These are phyloP conservation scores for Plenodomus lindquistii DNA, from an alignment of 2,329 filamentous ascomycete species.

Conservation along the genomic window DNA sequence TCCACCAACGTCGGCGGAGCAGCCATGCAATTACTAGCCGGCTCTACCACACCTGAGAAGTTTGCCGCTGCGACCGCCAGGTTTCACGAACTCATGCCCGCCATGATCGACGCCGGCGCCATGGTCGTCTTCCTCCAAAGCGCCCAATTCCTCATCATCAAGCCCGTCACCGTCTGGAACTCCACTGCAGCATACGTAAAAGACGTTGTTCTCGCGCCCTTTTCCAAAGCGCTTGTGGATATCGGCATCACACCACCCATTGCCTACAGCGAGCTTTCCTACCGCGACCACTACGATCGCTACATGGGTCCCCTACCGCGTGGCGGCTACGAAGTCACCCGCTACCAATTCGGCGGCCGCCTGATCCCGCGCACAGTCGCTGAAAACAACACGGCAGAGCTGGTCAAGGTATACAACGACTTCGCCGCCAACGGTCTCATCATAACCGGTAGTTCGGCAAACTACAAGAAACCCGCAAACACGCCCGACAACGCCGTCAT, in stretches of 20 bases:
- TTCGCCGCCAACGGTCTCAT: slow-evolving; percentile 18
- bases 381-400: slow-evolving; percentile 17
- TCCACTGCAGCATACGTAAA: slow-evolving; percentile 16
- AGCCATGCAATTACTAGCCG: slow-evolving; percentile 22
- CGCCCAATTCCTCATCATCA: slow-evolving; percentile 12
- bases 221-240: slow-evolving; percentile 18
- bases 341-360: slow-evolving; percentile 26
- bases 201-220: slow-evolving; percentile 27
- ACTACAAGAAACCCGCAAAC: slow-evolving; percentile 17
- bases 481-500: slow-evolving; percentile 24
- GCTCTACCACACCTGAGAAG: slow-evolving; percentile 17
- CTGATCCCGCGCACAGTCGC: slow-evolving; percentile 22
- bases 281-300: slow-evolving; percentile 26
- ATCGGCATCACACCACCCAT: slow-evolving; percentile 23
- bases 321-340: slow-evolving; percentile 20
- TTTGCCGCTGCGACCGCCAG: slow-evolving; percentile 14
- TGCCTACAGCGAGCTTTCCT: slow-evolving; percentile 24
- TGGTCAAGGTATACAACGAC: slow-evolving; percentile 16
- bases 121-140: slow-evolving; percentile 21
- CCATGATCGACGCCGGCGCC: slow-evolving; percentile 24
- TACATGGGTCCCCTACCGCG: slow-evolving; percentile 34
- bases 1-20: slow-evolving; percentile 26
- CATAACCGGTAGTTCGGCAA: slow-evolving; percentile 18
- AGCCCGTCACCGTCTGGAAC: slow-evolving; percentile 8
- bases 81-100: slow-evolving; percentile 19